These are phyloP conservation scores for Ramalina peruviana DNA, from an alignment of 495 filamentous ascomycete species.

Conservation along the genomic window DNA sequence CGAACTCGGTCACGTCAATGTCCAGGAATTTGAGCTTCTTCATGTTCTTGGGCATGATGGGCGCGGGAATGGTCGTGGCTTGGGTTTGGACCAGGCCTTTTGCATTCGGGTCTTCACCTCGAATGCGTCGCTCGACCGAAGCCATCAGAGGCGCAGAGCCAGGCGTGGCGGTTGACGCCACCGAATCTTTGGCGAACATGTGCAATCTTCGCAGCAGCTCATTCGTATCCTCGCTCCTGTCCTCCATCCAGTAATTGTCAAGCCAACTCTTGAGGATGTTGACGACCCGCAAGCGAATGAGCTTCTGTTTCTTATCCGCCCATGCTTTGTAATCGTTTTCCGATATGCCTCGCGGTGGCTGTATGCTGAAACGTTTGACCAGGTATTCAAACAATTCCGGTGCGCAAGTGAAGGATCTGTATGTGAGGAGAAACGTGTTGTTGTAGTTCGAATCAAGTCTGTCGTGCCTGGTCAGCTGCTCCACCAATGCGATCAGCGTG, in stretches of 20 bases:
- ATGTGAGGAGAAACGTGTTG: slow-evolving; percentile 93
- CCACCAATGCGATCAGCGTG: slow-evolving; percentile 78
- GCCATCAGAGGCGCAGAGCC: slow-evolving; percentile 68
- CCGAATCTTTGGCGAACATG: slow-evolving; percentile 78
- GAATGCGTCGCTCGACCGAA: slow-evolving; percentile 72
- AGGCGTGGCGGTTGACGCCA: slow-evolving; percentile 83
- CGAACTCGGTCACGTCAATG: slow-evolving; percentile 91
- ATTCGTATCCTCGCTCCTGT: slow-evolving; percentile 65
- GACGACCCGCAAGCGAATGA: slow-evolving; percentile 87
- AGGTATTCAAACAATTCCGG: slow-evolving; percentile 85
- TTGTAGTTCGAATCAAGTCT: slow-evolving; percentile 92
- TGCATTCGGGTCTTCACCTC: slow-evolving; percentile 73
- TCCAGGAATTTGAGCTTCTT: slow-evolving; percentile 98
- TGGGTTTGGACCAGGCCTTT: slow-evolving; percentile 79
- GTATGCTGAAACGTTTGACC: slow-evolving; percentile 78
- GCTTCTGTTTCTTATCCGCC: slow-evolving; percentile 88
- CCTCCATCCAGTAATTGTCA: slow-evolving; percentile 97
- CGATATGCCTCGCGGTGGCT: slow-evolving; percentile 74
- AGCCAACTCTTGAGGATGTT: slow-evolving; percentile 98
- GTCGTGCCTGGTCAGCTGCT: slow-evolving; percentile 91
- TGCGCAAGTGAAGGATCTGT: slow-evolving; percentile 85
- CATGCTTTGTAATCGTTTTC: slow-evolving; percentile 69
- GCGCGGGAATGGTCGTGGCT: slow-evolving; percentile 60
- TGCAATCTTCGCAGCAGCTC: slow-evolving; percentile 77
- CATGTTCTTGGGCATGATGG: slow-evolving; percentile 97